These are phyloP conservation scores for Blastobotrys ciferrii DNA, from an alignment of 1,139 yeast species.

Conservation along the genomic window DNA sequence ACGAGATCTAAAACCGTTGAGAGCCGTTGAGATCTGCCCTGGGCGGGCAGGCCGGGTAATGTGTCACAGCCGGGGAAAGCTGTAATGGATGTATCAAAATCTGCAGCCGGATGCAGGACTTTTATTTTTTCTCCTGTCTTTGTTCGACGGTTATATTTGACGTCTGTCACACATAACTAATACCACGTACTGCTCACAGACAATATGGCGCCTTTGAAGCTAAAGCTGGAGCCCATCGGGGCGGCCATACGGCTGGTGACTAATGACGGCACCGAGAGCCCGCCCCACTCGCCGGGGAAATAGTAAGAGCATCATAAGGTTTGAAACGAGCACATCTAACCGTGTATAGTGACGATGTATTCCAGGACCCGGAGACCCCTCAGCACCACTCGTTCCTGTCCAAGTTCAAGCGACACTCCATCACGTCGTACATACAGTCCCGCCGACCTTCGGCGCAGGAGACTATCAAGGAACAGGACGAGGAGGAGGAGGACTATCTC, in stretches of 20 bases:
- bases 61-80: neutral
- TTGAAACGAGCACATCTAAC: slow-evolving; percentile 6
- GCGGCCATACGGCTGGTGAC: slow-evolving; percentile 20
- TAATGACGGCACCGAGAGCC: slow-evolving; percentile 11
- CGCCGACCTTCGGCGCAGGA: slow-evolving; percentile 7
- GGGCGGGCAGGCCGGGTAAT: neutral
- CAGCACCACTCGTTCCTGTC: slow-evolving; percentile 4
- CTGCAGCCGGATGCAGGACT: neutral
- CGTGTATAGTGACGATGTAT: slow-evolving; percentile 5
- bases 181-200: neutral
- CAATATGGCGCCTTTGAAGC: slow-evolving; percentile 9
- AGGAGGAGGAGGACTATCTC: slow-evolving; percentile 14
- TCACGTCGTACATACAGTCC: slow-evolving; percentile 5
- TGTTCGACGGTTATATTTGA: neutral
- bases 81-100: neutral
- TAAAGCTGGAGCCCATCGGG: slow-evolving; percentile 19
- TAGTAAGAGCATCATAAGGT: slow-evolving; percentile 6
- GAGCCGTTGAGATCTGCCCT: neutral
- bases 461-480: slow-evolving; percentile 7
- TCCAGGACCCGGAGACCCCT: slow-evolving; percentile 9
- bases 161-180: slow-evolving; percentile 1
- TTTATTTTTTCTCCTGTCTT: neutral
- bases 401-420: slow-evolving; percentile 9
- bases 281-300: slow-evolving; percentile 9
- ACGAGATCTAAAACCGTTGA: neutral